A percentile compares a stretch with the other conserved stretches of the same genome.
phyloP scores from a whole-genome alignment of 805 yeast species.

The baker's yeast (Saccharomyces cerevisiae) region DNA sequence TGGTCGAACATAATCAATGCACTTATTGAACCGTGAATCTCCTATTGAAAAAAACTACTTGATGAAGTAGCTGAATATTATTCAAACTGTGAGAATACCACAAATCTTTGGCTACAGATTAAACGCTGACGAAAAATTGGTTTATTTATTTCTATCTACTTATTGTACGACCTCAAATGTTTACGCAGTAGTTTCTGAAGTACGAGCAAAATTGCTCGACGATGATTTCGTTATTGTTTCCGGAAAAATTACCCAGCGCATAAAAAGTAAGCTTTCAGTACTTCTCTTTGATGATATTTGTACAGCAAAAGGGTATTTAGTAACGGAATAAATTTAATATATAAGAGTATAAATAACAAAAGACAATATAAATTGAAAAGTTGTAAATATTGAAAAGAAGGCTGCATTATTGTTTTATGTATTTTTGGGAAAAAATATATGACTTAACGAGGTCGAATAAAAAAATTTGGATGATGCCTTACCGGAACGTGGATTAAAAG shows the following conservation, averaged over 20 bases:
- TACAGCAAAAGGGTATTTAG: not conserved
- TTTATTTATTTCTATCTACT: not conserved
- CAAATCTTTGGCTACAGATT: not conserved
- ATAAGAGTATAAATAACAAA: not conserved
- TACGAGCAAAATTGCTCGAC: not conserved
- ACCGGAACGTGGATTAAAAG: not conserved
- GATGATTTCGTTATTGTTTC: not conserved
- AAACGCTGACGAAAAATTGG: not conserved
- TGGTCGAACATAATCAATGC: conserved; percentile 25
- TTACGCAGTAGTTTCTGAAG: not conserved
- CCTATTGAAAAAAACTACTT: not conserved
- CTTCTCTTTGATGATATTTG: not conserved
- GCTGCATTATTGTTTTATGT: not conserved
- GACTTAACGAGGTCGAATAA: not conserved
- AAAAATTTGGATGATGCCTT: not conserved
- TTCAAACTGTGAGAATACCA: not conserved
- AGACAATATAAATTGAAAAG: not conserved
- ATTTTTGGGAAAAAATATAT: not conserved
- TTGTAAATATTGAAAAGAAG: not conserved
- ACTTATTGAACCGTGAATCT: not conserved
- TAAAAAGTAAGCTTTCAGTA: not conserved
- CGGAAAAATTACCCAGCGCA: not conserved
- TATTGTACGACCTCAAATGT: not conserved
- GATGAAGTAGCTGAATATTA: not conserved
- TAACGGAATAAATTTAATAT: not conserved